Percentiles rank a stretch among this genome's conserved stretches.
These are phyloP conservation scores for Candida caryicola DNA, from an alignment of 805 yeast genomes.

Conservation along the genomic window DNA sequence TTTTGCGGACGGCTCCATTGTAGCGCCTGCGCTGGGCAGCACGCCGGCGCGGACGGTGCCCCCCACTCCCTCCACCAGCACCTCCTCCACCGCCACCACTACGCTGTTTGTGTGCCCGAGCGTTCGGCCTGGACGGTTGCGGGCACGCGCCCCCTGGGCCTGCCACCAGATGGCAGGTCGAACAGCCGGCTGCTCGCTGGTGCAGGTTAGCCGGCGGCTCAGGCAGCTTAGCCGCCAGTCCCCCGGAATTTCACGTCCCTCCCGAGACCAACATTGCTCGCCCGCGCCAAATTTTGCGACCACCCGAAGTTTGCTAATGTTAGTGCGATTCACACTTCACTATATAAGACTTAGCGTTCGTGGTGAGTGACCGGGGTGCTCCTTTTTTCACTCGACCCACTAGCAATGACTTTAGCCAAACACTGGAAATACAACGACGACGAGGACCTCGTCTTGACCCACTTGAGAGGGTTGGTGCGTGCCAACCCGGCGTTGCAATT, in stretches of 20 bases:
- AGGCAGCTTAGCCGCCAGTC: too few relatives aligned
- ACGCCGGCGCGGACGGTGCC: not conserved
- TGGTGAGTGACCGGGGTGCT: not conserved
- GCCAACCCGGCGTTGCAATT: slow-evolving; percentile 54
- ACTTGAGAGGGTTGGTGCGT: slow-evolving; percentile 51
- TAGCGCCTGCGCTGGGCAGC: not conserved
- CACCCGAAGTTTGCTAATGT: too few relatives aligned
- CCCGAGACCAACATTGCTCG: too few relatives aligned
- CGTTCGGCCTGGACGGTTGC: not conserved
- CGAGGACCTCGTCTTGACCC: slow-evolving; percentile 46
- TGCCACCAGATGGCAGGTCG: too few relatives aligned
- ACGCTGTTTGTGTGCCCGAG: not conserved
- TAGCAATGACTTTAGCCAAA: slow-evolving; percentile 30
- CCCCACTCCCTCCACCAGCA: not conserved
- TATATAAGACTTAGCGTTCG: not conserved
- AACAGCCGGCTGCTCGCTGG: too few relatives aligned
- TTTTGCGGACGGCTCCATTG: too few relatives aligned
- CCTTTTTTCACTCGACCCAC: not conserved
- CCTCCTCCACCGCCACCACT: too few relatives aligned
- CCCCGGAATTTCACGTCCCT: too few relatives aligned
- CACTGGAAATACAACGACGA: slow-evolving; percentile 49
- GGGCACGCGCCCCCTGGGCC: too few relatives aligned
- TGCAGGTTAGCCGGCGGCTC: too few relatives aligned
- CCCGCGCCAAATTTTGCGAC: too few relatives aligned
- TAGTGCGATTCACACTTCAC: not conserved